These are phyloP conservation scores for Singerocomus rubriflavus DNA, from an alignment of 1,284 basidiomycete species.

Conservation along the genomic window DNA sequence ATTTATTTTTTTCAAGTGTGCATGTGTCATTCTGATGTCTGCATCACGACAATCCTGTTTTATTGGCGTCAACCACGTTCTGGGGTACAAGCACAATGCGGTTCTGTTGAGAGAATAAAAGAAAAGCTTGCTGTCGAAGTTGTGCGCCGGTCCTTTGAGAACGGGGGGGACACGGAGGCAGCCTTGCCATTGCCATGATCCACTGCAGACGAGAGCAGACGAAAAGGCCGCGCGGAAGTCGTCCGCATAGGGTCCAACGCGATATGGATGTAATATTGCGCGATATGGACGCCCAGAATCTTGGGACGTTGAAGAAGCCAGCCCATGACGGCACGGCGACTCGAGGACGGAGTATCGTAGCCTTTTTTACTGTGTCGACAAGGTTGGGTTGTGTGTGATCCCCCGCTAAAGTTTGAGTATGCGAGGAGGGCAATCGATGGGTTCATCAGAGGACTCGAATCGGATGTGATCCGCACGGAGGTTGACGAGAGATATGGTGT, in stretches of 20 bases:
- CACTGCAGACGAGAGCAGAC: background rate
- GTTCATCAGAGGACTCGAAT: slow-evolving; percentile 3
- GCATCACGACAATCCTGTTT: slow-evolving; percentile 8
- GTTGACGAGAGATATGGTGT: slow-evolving; percentile 7
- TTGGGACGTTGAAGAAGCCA: slow-evolving; percentile 1
- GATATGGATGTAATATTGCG: slow-evolving; percentile 14
- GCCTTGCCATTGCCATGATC: slow-evolving; percentile 3
- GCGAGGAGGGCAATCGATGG: background rate
- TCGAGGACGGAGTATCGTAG: slow-evolving; percentile 12
- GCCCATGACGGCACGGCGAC: slow-evolving; percentile 6
- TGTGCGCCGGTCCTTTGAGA: background rate
- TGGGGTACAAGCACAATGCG: slow-evolving; percentile 23
- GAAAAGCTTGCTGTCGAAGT: too few species aligned
- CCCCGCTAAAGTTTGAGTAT: too few species aligned
- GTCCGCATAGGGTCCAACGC: slow-evolving; percentile 20
- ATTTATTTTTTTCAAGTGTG: background rate
- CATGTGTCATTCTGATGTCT: background rate
- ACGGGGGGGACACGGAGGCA: background rate
- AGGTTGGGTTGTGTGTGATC: slow-evolving; percentile 9
- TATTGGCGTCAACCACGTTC: slow-evolving; percentile 23
- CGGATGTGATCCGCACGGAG: slow-evolving; percentile 20
- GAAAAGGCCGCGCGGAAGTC: slow-evolving; percentile 18
- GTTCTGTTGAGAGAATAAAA: slow-evolving; percentile 11
- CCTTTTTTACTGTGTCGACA: slow-evolving; percentile 4
- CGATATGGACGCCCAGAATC: slow-evolving; percentile 13